phyloP scores from a whole-genome alignment of 2,329 filamentous ascomycete genomes.

The Alternaria brassicicola region DNA sequence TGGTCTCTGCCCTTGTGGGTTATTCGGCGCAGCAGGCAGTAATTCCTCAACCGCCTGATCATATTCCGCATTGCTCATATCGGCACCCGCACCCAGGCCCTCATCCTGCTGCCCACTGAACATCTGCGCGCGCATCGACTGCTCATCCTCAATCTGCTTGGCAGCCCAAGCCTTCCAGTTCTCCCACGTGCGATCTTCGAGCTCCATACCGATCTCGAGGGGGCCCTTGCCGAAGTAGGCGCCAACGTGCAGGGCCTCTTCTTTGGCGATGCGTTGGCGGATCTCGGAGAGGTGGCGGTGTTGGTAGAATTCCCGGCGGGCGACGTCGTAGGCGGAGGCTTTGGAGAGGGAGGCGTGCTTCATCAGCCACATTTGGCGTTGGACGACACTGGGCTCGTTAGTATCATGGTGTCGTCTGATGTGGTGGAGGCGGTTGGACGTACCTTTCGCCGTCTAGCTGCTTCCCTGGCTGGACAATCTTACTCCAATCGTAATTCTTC shows the following conservation, averaged over 20 bases:
- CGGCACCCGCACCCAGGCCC: slow-evolving; percentile 30
- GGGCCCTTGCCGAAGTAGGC: slow-evolving; percentile 84
- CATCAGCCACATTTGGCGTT: slow-evolving; percentile 88
- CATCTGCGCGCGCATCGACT: slow-evolving; percentile 54
- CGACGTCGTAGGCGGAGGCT: slow-evolving; percentile 79
- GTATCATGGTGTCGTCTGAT: neutral
- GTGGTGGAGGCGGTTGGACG: neutral
- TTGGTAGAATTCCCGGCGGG: slow-evolving; percentile 88
- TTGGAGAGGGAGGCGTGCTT: slow-evolving; percentile 59
- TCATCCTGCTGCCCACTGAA: slow-evolving; percentile 44
- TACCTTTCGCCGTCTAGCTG: slow-evolving; percentile 85
- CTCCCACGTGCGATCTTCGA: slow-evolving; percentile 82
- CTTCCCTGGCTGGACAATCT: slow-evolving; percentile 74
- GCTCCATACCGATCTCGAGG: slow-evolving; percentile 76
- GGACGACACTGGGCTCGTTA: slow-evolving; percentile 72
- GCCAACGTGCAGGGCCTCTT: slow-evolving; percentile 85
- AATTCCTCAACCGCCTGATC: slow-evolving; percentile 47
- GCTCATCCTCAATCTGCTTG: slow-evolving; percentile 57
- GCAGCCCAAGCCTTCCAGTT: slow-evolving; percentile 83
- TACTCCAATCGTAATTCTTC: slow-evolving; percentile 79
- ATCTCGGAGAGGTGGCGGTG: slow-evolving; percentile 83
- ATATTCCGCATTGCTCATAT: slow-evolving; percentile 30
- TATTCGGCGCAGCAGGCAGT: slow-evolving; percentile 25
- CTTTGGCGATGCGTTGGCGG: slow-evolving; percentile 78
- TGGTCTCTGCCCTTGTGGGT: slow-evolving; percentile 42